phyloP scores from a whole-genome alignment of 2,329 filamentous ascomycete species.

The Aspergillus oerlinghausenensis region DNA sequence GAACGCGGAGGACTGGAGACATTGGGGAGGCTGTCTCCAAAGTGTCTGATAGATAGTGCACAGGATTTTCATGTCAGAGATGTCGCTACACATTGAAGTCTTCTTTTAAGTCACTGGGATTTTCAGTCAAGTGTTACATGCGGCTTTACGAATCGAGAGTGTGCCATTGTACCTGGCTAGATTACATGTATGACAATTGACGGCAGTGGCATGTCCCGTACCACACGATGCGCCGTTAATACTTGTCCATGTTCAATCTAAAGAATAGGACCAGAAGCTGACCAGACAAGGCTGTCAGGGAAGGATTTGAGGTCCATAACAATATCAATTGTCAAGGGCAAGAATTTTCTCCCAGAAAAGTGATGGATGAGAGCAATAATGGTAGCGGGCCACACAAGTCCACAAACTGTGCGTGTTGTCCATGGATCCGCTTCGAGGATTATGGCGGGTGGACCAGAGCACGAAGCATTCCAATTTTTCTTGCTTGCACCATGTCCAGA shows the following conservation, averaged over 20 bases:
- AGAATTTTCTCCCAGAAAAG: neutral
- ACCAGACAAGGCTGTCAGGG: too few relatives aligned
- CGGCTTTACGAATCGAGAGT: conserved; percentile 14
- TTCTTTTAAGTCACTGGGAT: neutral
- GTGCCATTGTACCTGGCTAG: conserved; percentile 4
- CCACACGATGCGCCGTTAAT: neutral
- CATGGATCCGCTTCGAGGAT: neutral
- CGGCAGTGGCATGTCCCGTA: neutral
- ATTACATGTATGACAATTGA: neutral
- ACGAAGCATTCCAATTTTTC: conserved; percentile 2
- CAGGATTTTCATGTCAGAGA: neutral
- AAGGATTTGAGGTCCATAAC: too few relatives aligned
- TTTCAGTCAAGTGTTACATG: neutral
- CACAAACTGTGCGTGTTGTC: neutral
- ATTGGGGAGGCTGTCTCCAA: neutral
- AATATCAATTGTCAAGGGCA: neutral
- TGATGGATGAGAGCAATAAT: neutral
- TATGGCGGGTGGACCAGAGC: neutral
- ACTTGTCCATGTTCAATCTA: neutral
- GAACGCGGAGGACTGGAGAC: neutral
- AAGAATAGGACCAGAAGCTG: too few relatives aligned
- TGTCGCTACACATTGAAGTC: neutral
- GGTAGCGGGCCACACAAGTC: neutral
- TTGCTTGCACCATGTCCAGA: neutral
- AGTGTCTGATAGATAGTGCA: neutral